These are phyloP conservation scores for Dothideomycetes sp. DNA, from an alignment of 2,329 filamentous ascomycete species.

Conservation along the genomic window DNA sequence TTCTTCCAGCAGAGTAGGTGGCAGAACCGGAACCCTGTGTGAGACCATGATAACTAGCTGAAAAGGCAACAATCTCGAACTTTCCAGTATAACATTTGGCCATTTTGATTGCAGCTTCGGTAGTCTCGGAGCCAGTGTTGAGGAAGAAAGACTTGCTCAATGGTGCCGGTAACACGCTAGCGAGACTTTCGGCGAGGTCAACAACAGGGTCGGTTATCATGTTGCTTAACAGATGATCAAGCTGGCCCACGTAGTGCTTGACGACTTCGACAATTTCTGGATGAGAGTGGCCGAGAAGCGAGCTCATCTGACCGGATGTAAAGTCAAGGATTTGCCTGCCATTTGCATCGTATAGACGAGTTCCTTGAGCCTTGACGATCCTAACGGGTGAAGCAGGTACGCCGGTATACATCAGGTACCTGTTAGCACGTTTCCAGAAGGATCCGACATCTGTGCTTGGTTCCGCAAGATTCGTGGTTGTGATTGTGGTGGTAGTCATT, in stretches of 20 bases:
- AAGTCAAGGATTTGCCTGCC: slow-evolving; percentile 46
- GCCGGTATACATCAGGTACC: slow-evolving; percentile 36
- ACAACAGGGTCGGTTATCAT: slow-evolving; percentile 53
- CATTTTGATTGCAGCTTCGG: slow-evolving; percentile 55
- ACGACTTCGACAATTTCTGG: slow-evolving; percentile 50
- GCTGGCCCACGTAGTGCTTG: slow-evolving; percentile 37
- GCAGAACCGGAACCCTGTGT: slow-evolving; percentile 45
- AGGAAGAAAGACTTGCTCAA: slow-evolving; percentile 51
- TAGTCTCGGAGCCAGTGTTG: slow-evolving; percentile 46
- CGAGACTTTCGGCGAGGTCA: slow-evolving; percentile 44
- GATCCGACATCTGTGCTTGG: background rate
- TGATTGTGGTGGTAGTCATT: no score
- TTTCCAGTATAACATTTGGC: slow-evolving; percentile 56
- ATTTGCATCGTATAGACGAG: slow-evolving; percentile 36
- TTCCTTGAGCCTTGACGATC: slow-evolving; percentile 39
- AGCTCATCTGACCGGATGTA: slow-evolving; percentile 54
- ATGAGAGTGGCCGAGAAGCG: slow-evolving; percentile 49
- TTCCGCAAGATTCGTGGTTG: background rate
- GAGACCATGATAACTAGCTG: slow-evolving; percentile 53
- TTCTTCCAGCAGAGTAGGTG: slow-evolving; percentile 46
- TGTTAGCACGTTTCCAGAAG: slow-evolving; percentile 6
- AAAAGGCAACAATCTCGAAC: slow-evolving; percentile 54
- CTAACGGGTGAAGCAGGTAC: slow-evolving; percentile 32
- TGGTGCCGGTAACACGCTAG: slow-evolving; percentile 38
- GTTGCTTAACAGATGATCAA: slow-evolving; percentile 51